phyloP scores from a whole-genome alignment of 306 rosid genomes.

The Vicia villosa region DNA sequence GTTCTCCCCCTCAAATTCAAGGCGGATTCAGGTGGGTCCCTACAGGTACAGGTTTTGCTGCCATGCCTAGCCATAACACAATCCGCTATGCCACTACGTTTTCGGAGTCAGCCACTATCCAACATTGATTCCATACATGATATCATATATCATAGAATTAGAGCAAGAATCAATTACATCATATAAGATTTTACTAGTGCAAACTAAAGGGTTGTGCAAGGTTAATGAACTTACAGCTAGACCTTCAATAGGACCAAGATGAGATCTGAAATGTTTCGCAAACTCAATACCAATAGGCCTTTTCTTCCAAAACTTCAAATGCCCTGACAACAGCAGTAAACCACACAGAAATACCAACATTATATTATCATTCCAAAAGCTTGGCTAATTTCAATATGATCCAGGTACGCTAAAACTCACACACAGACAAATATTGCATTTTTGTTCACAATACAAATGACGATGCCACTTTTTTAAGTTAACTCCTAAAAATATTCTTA shows the following conservation, averaged over 20 bases:
- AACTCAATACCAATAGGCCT: conserved; percentile 85
- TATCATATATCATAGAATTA: conserved; percentile 11
- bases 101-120: not conserved
- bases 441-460: not conserved
- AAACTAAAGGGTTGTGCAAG: conserved; percentile 17
- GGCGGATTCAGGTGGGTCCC: too few relatives aligned
- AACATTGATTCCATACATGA: not conserved
- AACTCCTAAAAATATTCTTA: not conserved
- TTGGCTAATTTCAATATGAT: conserved; percentile 24
- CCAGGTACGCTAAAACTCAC: not conserved
- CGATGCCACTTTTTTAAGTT: not conserved
- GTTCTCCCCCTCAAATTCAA: too few relatives aligned
- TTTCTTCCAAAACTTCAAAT: conserved; percentile 99
- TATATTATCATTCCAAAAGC: not conserved
- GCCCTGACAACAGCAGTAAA: conserved; percentile 55
- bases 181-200: not conserved
- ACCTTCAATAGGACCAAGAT: conserved; percentile 97
- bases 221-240: conserved; percentile 71
- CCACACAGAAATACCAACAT: conserved; percentile 23
- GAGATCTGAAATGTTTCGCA: conserved; percentile 96
- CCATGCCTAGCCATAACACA: too few relatives aligned
- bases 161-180: conserved; percentile 33
- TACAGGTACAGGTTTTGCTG: too few relatives aligned
- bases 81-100: not conserved
- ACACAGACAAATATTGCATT: not conserved